Percentiles rank a stretch among this genome's conserved stretches.
Conservation (phyloP, 768 basidiomycete genomes). For the Chalciporus chontae region DNA sequence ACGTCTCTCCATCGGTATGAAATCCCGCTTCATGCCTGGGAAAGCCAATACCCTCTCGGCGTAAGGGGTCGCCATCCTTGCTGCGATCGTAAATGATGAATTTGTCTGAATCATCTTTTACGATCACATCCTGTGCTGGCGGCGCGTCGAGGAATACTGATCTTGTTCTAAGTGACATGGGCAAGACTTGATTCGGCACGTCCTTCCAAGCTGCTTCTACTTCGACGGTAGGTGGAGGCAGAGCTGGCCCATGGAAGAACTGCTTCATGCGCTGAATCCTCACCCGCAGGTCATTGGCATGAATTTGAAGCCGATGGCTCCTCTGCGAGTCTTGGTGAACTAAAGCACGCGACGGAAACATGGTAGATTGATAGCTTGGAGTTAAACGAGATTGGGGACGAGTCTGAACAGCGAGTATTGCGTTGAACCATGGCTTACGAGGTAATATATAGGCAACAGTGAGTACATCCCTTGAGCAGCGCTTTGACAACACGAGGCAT, state of each 20-base stretch:
- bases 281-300: slow-evolving; percentile 12
- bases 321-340: slow-evolving; percentile 14
- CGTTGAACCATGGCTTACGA: slow-evolving; percentile 13
- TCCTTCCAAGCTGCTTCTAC: slow-evolving; percentile 22
- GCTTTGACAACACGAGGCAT: slow-evolving; percentile 29
- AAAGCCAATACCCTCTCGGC: slow-evolving; percentile 1
- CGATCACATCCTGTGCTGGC: slow-evolving; percentile 10
- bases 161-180: slow-evolving; percentile 6
- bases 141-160: slow-evolving; percentile 9
- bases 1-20: neutral
- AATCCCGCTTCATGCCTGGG: slow-evolving; percentile 2
- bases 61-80: slow-evolving; percentile 1
- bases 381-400: neutral
- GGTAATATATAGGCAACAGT: slow-evolving; percentile 25
- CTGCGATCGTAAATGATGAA: neutral
- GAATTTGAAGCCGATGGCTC: slow-evolving; percentile 7
- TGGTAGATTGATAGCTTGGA: neutral
- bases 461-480: slow-evolving; percentile 1
- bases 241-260: slow-evolving; percentile 10
- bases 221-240: slow-evolving; percentile 18
- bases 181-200: slow-evolving; percentile 22
- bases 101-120: neutral
- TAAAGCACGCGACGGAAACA: slow-evolving; percentile 7
- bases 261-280: slow-evolving; percentile 15
- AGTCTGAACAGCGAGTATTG: neutral